Evolutionary conservation across 2,329 filamentous ascomycete species (phyloP).

Genomic region (Trichoderma koningiopsis): DNA sequence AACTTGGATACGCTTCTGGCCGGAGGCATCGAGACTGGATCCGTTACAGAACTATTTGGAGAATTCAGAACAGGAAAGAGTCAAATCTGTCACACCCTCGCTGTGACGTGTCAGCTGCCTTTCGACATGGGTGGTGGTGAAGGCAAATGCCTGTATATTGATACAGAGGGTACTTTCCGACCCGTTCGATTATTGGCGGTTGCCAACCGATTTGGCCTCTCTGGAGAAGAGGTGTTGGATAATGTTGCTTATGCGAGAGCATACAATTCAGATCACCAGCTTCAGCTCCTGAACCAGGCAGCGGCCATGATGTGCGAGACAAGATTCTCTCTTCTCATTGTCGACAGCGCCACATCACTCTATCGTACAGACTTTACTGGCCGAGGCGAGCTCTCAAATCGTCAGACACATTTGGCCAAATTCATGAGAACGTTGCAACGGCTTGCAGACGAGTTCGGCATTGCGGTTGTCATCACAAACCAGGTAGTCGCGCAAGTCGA

Average conservation of each 20-base stretch:
- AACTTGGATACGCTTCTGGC: conserved; percentile 93
- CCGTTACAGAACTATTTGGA: conserved; percentile 96
- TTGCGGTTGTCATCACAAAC: conserved; percentile 97
- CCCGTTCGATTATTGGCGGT: conserved; percentile 89
- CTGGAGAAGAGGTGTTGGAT: conserved; percentile 95
- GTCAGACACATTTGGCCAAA: conserved; percentile 85
- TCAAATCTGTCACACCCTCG: conserved; percentile 97
- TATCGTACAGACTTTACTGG: conserved; percentile 97
- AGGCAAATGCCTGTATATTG: conserved; percentile 97
- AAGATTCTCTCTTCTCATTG: conserved; percentile 90
- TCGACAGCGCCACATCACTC: conserved; percentile 92
- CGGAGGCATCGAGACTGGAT: conserved; percentile 94
- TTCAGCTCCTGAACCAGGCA: conserved; percentile 91
- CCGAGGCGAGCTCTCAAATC: conserved; percentile 92
- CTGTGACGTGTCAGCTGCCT: conserved; percentile 94
- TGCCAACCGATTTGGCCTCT: conserved; percentile 90
- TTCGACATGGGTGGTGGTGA: conserved; percentile 99
- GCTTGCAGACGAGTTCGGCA: conserved; percentile 82
- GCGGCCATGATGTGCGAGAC: conserved; percentile 99
- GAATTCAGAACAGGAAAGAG: conserved; percentile 98
- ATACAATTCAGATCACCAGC: conserved; percentile 97
- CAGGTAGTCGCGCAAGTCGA: conserved; percentile 98
- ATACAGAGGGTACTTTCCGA: conserved; percentile 95
- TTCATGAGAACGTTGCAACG: conserved; percentile 85
- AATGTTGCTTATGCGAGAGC: conserved; percentile 97